phyloP scores from a whole-genome alignment of 1,284 basidiomycete genomes.

The Ganoderma boninense region DNA sequence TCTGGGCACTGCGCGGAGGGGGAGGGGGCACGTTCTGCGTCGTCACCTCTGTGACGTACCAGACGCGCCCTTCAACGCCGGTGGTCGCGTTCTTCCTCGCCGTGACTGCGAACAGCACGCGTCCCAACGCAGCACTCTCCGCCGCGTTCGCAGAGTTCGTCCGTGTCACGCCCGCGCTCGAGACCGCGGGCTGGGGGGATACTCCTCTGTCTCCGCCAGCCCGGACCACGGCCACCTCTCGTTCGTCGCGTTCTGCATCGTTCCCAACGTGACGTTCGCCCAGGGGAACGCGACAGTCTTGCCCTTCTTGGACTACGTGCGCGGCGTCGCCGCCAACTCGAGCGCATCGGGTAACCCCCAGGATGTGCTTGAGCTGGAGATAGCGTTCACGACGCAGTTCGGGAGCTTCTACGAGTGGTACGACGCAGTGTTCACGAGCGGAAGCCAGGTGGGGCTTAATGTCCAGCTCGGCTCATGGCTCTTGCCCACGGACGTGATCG shows the following conservation, averaged over 20 bases:
- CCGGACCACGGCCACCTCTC: constrained; percentile 24
- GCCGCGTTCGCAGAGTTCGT: constrained; percentile 33
- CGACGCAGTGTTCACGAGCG: constrained; percentile 14
- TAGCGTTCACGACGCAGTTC: constrained; percentile 21
- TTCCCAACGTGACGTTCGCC: background rate
- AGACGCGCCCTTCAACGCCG: constrained; percentile 45
- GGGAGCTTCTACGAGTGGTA: constrained; percentile 43
- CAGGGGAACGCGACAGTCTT: background rate
- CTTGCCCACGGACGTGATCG: constrained; percentile 43
- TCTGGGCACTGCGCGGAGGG: constrained; percentile 61
- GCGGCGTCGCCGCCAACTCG: background rate
- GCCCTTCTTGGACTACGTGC: background rate
- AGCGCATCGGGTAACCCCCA: background rate
- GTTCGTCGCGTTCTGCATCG: constrained; percentile 15
- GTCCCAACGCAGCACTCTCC: constrained; percentile 21
- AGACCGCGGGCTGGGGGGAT: constrained; percentile 39
- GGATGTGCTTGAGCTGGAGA: constrained; percentile 3
- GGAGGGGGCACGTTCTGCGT: constrained; percentile 56
- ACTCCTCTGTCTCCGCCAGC: constrained; percentile 22
- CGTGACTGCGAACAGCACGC: constrained; percentile 32
- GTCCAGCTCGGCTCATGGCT: constrained; percentile 47
- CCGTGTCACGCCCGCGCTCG: constrained; percentile 32
- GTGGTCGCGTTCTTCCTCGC: constrained; percentile 34
- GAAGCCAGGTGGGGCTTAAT: constrained; percentile 20
- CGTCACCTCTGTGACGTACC: constrained; percentile 50